These are phyloP conservation scores for Phytophthora syringae DNA, from an alignment of 352 stramenopile genomes.

Conservation along the genomic window DNA sequence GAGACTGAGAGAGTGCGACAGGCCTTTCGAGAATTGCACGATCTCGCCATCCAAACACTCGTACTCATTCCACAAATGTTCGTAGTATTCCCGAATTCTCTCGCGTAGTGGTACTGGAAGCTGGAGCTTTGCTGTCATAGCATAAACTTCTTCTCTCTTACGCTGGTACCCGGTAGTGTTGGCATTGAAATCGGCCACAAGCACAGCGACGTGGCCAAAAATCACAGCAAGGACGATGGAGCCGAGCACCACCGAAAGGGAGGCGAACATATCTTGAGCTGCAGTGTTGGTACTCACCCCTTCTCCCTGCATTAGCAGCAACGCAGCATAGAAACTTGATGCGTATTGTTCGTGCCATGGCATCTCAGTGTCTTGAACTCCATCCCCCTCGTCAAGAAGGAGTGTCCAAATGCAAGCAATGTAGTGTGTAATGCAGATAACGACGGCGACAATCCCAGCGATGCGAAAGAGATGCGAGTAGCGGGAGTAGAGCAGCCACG, in stretches of 20 bases:
- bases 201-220: conserved; percentile 66
- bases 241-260: conserved; percentile 50
- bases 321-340: conserved; percentile 47
- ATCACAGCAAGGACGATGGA: conserved; percentile 65
- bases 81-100: conserved; percentile 71
- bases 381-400: conserved; percentile 4
- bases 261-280: conserved; percentile 49
- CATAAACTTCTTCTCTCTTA: conserved; percentile 72
- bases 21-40: conserved; percentile 52
- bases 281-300: conserved; percentile 36
- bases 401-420: conserved; percentile 57
- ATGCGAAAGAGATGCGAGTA: conserved; percentile 53
- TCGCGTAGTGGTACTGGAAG: conserved; percentile 57
- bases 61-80: conserved; percentile 70
- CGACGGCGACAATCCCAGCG: conserved; percentile 36
- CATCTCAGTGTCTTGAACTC: background rate
- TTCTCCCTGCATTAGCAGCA: conserved; percentile 65
- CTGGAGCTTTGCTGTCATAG: conserved; percentile 59
- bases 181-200: conserved; percentile 67
- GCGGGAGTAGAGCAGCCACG: conserved; percentile 49
- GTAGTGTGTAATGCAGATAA: conserved; percentile 56
- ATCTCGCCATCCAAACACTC: conserved; percentile 67
- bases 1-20: conserved; percentile 60
- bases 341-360: conserved; percentile 35
- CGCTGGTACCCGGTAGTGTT: conserved; percentile 61